Base-by-base conservation (phyloP, 164 flowering plant genomes). In the Euptelea pleiosperma region DNA sequence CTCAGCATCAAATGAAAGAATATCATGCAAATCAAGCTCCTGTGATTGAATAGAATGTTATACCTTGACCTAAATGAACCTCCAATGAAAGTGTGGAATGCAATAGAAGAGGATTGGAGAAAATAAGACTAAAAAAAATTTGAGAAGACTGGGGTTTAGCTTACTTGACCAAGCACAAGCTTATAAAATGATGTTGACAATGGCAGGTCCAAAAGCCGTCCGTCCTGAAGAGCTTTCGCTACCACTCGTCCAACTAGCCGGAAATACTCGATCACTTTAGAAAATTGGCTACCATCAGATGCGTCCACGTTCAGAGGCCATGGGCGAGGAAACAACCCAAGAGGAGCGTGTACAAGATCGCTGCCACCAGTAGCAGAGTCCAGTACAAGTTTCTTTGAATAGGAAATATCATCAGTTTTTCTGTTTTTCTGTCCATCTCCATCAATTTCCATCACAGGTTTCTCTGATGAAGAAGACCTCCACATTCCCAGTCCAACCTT, bases 221-320 rank as follows among this genome's bases (percentile, higher is more conserved):
- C 99, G 82, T 94, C 99, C 79, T 89, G 97, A 70, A 94, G 87
- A 47, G 99, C 99, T 73, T 91, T 94, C 24, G 99, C 97, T 83
- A 94, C 80, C 39, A 87, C 95, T 42, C 97, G 88, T 26, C 99
- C 99, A 67, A 91, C 73, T 41, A 94, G 56, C 40, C 88, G 83
- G 57, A 88, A 94, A 74, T 91, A 73, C 43, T 87, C 97, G 41
- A 84, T 69, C 0, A 69, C 86, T 59, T 85, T 91, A 24, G 68
- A 64, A 46, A 86, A 80, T 29, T 76, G 77, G 65, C 80, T 82
- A 42, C 96, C 94, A 41, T 89, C 86, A 35, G 96, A 77, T 50
- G 74, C 46, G 70, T 86, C 95, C 42, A 79, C 65, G 76, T 45
- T 84, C 28, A 82, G 76, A 19, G 93, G 76, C 96, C 96, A 91